Conservation (phyloP, 192 early-diverging fungal genomes). For the Entomortierella parvispora region DNA sequence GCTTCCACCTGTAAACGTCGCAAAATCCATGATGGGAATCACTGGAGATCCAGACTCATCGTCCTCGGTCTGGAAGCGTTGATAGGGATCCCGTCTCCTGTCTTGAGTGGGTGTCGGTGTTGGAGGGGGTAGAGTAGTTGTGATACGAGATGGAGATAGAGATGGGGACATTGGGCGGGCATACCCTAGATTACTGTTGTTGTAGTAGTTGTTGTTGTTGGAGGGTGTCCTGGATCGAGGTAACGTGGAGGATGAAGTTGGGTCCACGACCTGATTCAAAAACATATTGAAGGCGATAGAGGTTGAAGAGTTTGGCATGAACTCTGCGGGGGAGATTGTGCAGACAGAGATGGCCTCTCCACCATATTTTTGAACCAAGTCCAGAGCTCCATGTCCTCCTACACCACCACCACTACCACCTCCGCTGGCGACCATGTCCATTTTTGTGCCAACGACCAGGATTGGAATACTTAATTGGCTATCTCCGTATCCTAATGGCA, state of each 20-base stretch:
- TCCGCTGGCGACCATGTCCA: constrained; percentile 6
- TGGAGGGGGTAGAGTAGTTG: constrained; percentile 6
- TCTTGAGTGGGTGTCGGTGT: constrained; percentile 13
- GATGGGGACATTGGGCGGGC: not conserved
- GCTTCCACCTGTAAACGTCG: constrained; percentile 31
- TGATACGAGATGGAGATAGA: not conserved
- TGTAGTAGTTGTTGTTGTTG: not conserved
- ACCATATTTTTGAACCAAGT: constrained; percentile 28
- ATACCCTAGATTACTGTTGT: not conserved
- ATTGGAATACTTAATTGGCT: constrained; percentile 16
- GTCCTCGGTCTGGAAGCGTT: not conserved
- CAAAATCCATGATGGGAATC: constrained; percentile 48
- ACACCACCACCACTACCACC: not conserved
- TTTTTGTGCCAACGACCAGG: constrained; percentile 41
- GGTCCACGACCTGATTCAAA: constrained; percentile 29
- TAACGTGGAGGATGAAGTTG: not conserved
- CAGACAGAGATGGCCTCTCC: constrained; percentile 40
- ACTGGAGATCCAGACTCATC: not conserved
- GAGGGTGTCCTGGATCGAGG: not conserved
- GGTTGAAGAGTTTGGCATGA: constrained; percentile 37
- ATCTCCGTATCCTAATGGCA: constrained; percentile 1
- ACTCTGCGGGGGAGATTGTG: constrained; percentile 30
- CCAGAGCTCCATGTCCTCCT: not conserved
- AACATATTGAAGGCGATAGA: constrained; percentile 47
- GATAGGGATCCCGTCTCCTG: not conserved